Percentiles rank a stretch among this genome's conserved stretches.
phyloP scores from a whole-genome alignment of 1,139 yeast genomes.

The Wickerhamiella infanticola region DNA sequence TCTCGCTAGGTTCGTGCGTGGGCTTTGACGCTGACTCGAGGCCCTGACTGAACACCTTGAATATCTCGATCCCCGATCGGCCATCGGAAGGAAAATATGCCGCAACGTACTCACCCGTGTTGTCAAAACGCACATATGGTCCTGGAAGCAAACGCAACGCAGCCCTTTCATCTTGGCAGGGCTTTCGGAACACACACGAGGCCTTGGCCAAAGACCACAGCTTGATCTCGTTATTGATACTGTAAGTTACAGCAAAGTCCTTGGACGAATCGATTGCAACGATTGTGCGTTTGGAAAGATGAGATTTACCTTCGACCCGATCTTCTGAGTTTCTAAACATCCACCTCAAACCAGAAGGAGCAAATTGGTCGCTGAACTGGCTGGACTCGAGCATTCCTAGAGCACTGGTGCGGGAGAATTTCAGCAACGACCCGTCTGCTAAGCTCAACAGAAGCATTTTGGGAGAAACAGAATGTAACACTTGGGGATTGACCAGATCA shows the following conservation, averaged over 20 bases:
- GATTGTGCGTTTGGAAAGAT: constrained; percentile 17
- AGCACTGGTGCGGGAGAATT: constrained; percentile 30
- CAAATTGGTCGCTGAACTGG: constrained; percentile 15
- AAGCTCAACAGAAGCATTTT: constrained; percentile 38
- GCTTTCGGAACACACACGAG: constrained; percentile 1
- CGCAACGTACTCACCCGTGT: not conserved
- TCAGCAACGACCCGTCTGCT: constrained; percentile 48
- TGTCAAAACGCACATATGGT: not conserved
- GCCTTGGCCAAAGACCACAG: constrained; percentile 19
- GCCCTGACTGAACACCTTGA: not conserved
- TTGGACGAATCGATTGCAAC: constrained; percentile 15
- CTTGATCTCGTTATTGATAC: constrained; percentile 19
- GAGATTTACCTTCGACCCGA: constrained; percentile 21
- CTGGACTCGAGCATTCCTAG: constrained; percentile 14
- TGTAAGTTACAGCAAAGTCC: constrained; percentile 15
- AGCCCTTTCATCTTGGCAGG: not conserved
- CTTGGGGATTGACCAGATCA: constrained; percentile 49
- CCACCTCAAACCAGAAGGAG: constrained; percentile 15
- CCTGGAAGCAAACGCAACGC: not conserved
- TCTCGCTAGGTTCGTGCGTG: not conserved
- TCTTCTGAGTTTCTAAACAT: constrained; percentile 12
- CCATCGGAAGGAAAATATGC: not conserved
- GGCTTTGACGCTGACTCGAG: not conserved
- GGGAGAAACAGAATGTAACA: constrained; percentile 33
- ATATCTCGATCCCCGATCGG: not conserved